phyloP scores from a whole-genome alignment of 2,329 filamentous ascomycete species.

The Coniochaeta sp. region DNA sequence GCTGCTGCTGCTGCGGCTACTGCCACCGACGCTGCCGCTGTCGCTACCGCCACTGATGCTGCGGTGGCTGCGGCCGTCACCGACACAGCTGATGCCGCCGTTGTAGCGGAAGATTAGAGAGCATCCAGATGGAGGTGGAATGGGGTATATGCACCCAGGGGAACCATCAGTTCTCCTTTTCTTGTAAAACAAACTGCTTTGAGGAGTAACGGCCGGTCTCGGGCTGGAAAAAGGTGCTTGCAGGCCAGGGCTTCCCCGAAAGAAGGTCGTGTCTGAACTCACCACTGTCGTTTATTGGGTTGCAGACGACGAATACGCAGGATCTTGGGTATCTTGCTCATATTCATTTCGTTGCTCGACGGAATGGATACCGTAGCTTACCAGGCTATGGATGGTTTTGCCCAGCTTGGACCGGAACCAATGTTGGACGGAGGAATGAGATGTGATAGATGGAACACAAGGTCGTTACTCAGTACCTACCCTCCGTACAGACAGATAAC shows the following conservation, averaged over 20 bases:
- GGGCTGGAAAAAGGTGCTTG: slow-evolving; percentile 1
- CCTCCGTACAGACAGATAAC: no score
- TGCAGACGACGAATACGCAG: background rate
- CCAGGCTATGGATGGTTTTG: background rate
- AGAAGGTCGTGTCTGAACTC: background rate
- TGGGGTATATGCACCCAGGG: background rate
- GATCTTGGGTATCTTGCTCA: background rate
- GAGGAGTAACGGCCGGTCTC: background rate
- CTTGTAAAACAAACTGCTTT: background rate
- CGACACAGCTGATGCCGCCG: background rate
- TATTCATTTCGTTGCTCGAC: background rate
- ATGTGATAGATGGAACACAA: background rate
- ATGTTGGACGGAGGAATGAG: background rate
- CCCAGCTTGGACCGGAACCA: background rate
- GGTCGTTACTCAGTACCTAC: no score
- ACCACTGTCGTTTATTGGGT: background rate
- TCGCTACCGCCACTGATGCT: background rate
- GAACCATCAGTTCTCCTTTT: background rate
- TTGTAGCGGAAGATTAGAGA: background rate
- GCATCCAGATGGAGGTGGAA: background rate
- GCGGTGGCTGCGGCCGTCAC: background rate
- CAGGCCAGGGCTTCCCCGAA: background rate
- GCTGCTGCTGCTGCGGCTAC: background rate
- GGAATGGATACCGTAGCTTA: background rate
- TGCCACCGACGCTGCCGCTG: background rate